Base-by-base conservation (phyloP, 768 basidiomycete genomes). In the Suillus clintonianus region DNA sequence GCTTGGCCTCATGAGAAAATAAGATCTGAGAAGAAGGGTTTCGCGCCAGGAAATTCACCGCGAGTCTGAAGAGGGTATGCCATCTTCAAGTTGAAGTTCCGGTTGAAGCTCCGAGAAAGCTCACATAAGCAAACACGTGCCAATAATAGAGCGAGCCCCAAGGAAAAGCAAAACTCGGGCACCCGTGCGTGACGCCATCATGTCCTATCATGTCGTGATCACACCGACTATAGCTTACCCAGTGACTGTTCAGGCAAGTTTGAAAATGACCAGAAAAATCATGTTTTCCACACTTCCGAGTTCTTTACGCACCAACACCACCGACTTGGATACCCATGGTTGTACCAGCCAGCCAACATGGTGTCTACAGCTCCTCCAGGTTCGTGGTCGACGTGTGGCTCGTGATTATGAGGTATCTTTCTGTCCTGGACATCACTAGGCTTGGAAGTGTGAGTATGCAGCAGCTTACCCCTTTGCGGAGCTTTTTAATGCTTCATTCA, bases 331-430 rank as follows among this genome's bases (percentile, higher is more conserved):
- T 36, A 22, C 34, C 14, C 37, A 56, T 56, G 55, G 17, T 27
- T 37, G 37, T 22, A 14, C 36, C 36, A 15, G 14, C 54, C 30
- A 34, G 17, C 15, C 55, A 39, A 6, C 24, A 39, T 39, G 15
- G 5, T 27, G 17, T 39, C 37, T 15, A 37, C 22, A 27, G 3
- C 10, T 9, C 55, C 22, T 39, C 36, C 9, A 56, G 63, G 24
- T 73, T 76, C 51, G 65, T 65, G 34, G 71, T 69, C 15, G 73
- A 74, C 34, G 36, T 74, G 50, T 74, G 73, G 73, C 64, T 74
- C 42, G 24, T 72, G 43, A 68, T 74, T 54, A 76, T 76, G 73
- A 30, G 64, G 55, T 61, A 72, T 11, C 48, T 76, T 34, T 69
- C 74, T 24, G 68, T 74, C 0, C 57, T 66, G 4, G 74, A 74